Evolutionary conservation across 208 protist genomes (phyloP).

Genomic region (Angomonas ambiguus): DNA sequence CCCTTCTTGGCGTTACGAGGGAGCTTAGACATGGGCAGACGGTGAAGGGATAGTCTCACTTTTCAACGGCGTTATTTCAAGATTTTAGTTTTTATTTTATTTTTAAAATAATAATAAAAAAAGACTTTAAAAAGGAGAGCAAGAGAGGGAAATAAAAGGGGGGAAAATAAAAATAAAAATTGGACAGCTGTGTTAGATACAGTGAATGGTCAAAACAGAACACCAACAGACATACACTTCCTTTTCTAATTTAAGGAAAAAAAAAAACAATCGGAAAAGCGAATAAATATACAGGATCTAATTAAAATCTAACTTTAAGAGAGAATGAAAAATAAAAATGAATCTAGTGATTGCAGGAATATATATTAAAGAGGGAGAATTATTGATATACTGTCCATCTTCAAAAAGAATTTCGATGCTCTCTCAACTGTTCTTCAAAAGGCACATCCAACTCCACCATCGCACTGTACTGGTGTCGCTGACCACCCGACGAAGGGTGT

Average conservation of each 20-base stretch:
- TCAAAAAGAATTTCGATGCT: background rate
- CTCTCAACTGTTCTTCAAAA: conserved; percentile 1
- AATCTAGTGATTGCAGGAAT: background rate
- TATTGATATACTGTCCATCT: too few relatives aligned
- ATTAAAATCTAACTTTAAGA: too few relatives aligned
- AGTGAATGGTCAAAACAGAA: too few relatives aligned
- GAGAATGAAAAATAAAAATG: background rate
- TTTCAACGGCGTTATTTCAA: too few relatives aligned
- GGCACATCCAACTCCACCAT: background rate
- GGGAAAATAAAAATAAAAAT: too few relatives aligned
- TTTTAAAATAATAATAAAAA: too few relatives aligned
- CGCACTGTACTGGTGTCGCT: background rate
- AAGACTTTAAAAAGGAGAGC: background rate
- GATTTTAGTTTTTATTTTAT: too few relatives aligned
- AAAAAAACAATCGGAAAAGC: conserved; percentile 1
- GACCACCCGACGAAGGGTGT: background rate
- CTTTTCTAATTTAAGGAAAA: background rate
- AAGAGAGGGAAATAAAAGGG: background rate
- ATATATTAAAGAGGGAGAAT: background rate
- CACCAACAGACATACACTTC: too few relatives aligned
- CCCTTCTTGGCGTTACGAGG: background rate
- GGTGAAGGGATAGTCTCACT: too few relatives aligned
- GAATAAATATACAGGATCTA: background rate
- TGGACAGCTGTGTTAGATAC: too few relatives aligned
- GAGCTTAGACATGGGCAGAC: background rate